Percentiles rank a stretch among this genome's conserved stretches.
Conservation (phyloP, 257 asterid genomes). For the Mitragyna speciosa region DNA sequence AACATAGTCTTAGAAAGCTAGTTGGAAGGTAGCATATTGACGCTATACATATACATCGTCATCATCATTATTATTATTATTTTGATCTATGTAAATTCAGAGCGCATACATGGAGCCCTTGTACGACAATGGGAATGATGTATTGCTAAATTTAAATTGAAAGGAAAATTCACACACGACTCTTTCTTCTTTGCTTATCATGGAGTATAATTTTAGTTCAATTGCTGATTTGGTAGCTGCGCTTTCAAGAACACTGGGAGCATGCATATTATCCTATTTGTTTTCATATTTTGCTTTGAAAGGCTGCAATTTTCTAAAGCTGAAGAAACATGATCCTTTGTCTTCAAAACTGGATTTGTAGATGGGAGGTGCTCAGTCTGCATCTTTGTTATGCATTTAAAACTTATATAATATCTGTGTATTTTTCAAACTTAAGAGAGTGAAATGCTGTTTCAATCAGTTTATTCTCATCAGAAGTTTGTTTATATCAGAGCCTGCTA, state of each 20-base stretch:
- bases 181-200: background rate
- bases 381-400: background rate
- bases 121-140: background rate
- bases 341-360: background rate
- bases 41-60: background rate
- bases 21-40: slow-evolving; percentile 2
- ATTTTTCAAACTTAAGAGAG: too few relatives aligned
- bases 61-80: too few relatives aligned
- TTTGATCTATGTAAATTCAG: too few relatives aligned
- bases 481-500: background rate
- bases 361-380: background rate
- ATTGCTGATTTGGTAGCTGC: background rate
- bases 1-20: slow-evolving; percentile 46
- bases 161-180: background rate
- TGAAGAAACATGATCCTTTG: background rate
- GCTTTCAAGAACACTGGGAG: background rate
- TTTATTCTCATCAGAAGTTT: background rate
- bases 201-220: too few relatives aligned
- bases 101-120: background rate
- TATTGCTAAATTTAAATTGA: background rate
- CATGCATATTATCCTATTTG: background rate
- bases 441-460: background rate
- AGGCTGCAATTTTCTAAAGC: background rate
- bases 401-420: too few relatives aligned
- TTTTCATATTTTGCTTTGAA: background rate